Conservation (phyloP, 306 rosid genomes). For the Lathyrus tuberosus region DNA sequence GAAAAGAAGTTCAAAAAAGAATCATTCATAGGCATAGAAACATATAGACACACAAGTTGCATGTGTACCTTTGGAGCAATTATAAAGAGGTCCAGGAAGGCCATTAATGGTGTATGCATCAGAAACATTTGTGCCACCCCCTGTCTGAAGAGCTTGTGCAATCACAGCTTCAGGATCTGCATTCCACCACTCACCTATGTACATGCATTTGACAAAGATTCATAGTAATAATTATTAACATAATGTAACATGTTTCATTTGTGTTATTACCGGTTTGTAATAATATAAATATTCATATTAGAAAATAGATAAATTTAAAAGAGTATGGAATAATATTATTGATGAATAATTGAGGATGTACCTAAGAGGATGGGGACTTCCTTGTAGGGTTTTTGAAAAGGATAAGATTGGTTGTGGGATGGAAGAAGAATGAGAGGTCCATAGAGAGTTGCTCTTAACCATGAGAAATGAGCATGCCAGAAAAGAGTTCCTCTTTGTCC, state of each 20-base stretch:
- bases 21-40: too few species aligned
- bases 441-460: slow-evolving; percentile 69
- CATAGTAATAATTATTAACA: neutral
- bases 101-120: slow-evolving; percentile 78
- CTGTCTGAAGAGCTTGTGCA: slow-evolving; percentile 64
- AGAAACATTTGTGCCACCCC: slow-evolving; percentile 73
- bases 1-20: too few species aligned
- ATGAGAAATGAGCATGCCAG: slow-evolving; percentile 75
- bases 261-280: too few species aligned
- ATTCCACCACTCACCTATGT: slow-evolving; percentile 82
- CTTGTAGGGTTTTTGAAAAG: slow-evolving; percentile 58
- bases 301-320: neutral
- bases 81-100: slow-evolving; percentile 72
- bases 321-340: too few species aligned
- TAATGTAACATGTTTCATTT: too few species aligned
- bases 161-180: slow-evolving; percentile 65
- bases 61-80: slow-evolving; percentile 59
- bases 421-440: slow-evolving; percentile 74
- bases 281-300: too few species aligned
- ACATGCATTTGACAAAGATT: neutral
- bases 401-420: slow-evolving; percentile 53
- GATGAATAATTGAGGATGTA: slow-evolving; percentile 14
- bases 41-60: neutral
- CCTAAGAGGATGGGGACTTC: slow-evolving; percentile 69
- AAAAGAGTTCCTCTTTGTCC: slow-evolving; percentile 76